Evolutionary conservation across 345 rosid genomes (phyloP).

Genomic region (Arabidopsis arenosa): DNA sequence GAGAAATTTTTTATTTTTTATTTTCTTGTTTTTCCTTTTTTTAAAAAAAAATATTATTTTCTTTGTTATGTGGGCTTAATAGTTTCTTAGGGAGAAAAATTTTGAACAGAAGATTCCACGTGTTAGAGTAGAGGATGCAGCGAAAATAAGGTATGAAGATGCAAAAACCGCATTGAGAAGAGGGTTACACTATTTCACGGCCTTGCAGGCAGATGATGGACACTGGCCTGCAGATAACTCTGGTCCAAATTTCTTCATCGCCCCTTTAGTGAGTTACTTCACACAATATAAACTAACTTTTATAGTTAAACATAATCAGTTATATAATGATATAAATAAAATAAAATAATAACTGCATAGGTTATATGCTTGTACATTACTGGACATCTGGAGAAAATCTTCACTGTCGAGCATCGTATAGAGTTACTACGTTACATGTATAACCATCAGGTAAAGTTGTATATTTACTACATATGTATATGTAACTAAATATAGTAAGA

Average conservation of each 20-base stretch:
- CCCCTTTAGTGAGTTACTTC: neutral
- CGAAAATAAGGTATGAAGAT: neutral
- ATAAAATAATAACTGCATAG: neutral
- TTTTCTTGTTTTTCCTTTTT: neutral
- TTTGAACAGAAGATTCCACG: neutral
- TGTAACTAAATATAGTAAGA: too few species aligned
- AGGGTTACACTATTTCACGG: neutral
- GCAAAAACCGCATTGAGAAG: neutral
- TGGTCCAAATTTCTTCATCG: neutral
- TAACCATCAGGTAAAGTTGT: constrained; percentile 13
- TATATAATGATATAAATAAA: too few species aligned
- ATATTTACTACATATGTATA: too few species aligned
- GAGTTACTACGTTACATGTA: constrained; percentile 11
- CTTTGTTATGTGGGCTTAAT: neutral
- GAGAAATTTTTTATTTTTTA: too few species aligned
- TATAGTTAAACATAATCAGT: too few species aligned
- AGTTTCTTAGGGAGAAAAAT: constrained; percentile 1
- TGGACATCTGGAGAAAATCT: constrained; percentile 4
- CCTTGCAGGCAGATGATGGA: constrained; percentile 16
- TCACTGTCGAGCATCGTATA: neutral
- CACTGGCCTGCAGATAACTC: constrained; percentile 8
- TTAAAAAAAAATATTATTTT: neutral
- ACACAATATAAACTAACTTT: too few species aligned
- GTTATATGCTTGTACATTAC: constrained; percentile 14
- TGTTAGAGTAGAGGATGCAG: neutral